Conservation (phyloP, 257 asterid species). For the Jasminum sambac region DNA sequence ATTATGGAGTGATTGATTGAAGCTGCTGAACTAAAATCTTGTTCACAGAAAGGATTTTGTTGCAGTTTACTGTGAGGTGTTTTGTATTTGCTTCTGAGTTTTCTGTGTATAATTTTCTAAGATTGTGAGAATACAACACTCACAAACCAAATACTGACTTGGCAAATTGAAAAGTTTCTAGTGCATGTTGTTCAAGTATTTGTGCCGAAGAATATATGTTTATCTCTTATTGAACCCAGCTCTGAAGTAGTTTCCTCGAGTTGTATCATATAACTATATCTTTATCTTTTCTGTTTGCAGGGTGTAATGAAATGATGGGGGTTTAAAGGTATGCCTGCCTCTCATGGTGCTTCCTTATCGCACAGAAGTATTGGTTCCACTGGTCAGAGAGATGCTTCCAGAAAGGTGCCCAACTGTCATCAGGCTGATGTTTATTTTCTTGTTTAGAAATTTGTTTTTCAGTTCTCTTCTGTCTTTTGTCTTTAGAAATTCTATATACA, state of each 20-base stretch:
- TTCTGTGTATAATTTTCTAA: not conserved
- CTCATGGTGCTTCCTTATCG: conserved; percentile 83
- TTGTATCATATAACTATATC: conserved; percentile 6
- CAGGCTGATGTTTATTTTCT: not conserved
- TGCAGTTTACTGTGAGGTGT: not conserved
- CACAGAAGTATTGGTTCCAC: conserved; percentile 88
- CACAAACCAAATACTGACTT: not conserved
- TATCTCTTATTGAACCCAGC: not conserved
- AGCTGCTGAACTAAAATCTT: no score
- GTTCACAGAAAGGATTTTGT: no score
- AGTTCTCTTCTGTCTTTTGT: not conserved
- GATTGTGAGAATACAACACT: conserved; percentile 1
- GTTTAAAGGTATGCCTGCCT: conserved; percentile 76
- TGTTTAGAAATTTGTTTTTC: not conserved
- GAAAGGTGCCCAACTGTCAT: conserved; percentile 55
- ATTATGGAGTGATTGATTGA: no score
- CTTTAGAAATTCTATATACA: not conserved
- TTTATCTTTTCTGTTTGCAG: conserved; percentile 36
- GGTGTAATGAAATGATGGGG: conserved; percentile 90
- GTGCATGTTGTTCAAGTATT: not conserved
- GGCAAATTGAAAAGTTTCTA: not conserved
- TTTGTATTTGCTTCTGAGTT: not conserved
- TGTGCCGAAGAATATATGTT: conserved; percentile 13
- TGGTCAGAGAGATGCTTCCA: conserved; percentile 94
- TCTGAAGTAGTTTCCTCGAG: not conserved